A percentile compares a stretch with the other conserved stretches of the same genome.
Evolutionary conservation across 805 yeast species (phyloP).

Genomic region (Monosporozyma yasuniensis): DNA sequence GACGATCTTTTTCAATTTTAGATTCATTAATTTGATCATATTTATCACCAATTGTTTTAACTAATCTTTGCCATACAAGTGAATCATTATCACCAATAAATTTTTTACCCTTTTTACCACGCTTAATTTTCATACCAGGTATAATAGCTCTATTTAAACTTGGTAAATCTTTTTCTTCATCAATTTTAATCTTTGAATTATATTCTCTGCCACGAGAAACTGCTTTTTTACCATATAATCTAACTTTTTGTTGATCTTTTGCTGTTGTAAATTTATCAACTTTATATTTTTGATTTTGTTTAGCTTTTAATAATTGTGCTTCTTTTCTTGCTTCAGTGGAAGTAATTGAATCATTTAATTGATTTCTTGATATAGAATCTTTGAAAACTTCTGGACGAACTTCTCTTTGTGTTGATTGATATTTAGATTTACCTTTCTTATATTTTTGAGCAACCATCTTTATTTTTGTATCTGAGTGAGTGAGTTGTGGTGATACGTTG

Average conservation of each 20-base stretch:
- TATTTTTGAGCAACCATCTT: conserved; percentile 3
- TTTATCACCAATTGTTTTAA: conserved; percentile 74
- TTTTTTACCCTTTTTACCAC: conserved; percentile 83
- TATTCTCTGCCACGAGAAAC: conserved; percentile 1
- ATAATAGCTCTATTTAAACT: conserved; percentile 69
- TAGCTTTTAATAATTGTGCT: conserved; percentile 32
- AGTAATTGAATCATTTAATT: conserved; percentile 44
- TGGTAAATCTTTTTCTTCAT: conserved; percentile 74
- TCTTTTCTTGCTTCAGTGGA: conserved; percentile 39
- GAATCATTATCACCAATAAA: conserved; percentile 65
- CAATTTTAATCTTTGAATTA: conserved; percentile 39
- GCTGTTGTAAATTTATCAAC: conserved; percentile 46
- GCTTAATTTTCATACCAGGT: conserved; percentile 71
- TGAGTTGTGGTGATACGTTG: neutral
- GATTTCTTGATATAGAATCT: conserved; percentile 36
- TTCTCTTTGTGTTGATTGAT: conserved; percentile 1
- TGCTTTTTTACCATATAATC: conserved; percentile 59
- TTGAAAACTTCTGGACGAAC: conserved; percentile 2
- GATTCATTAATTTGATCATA: conserved; percentile 74
- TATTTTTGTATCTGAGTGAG: neutral
- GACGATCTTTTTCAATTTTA: conserved; percentile 79
- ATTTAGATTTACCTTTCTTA: conserved; percentile 1
- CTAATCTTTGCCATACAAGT: conserved; percentile 53
- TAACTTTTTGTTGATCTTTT: conserved; percentile 54
- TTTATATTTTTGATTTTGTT: conserved; percentile 22